A percentile compares a stretch with the other conserved stretches of the same genome.
These are phyloP conservation scores for Dendrostoma leiphaemia DNA, from an alignment of 2,329 filamentous ascomycete genomes.

Conservation along the genomic window DNA sequence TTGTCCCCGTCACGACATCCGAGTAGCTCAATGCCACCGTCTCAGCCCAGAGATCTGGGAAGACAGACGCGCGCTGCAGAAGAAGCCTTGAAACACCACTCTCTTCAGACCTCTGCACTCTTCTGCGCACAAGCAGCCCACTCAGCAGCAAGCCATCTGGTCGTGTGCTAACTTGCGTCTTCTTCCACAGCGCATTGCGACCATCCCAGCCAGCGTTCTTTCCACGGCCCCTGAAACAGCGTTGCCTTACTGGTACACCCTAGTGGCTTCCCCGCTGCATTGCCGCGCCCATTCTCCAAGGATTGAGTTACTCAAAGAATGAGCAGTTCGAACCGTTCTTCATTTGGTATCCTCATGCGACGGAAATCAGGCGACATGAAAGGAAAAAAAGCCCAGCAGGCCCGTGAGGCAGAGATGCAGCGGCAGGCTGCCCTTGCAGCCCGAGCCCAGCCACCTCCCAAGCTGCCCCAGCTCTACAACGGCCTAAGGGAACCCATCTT, in stretches of 20 bases:
- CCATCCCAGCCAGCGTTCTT: background rate
- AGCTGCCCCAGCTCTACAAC: conserved; percentile 52
- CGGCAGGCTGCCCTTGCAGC: conserved; percentile 43
- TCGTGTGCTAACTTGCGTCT: no score
- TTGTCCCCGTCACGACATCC: no score
- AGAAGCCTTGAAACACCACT: no score
- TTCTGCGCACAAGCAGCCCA: no score
- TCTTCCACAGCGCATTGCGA: background rate
- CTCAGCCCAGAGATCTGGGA: no score
- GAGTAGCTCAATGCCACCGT: no score
- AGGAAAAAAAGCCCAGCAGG: conserved; percentile 58
- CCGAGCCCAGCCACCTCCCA: conserved; percentile 47
- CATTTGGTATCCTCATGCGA: conserved; percentile 60
- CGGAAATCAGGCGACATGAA: conserved; percentile 67
- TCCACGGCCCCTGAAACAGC: background rate
- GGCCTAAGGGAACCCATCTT: conserved; percentile 23
- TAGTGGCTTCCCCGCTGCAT: conserved; percentile 21
- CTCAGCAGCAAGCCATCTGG: background rate
- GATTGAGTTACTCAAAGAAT: conserved; percentile 23
- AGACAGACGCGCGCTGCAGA: no score
- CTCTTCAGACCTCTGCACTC: no score
- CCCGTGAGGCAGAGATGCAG: conserved; percentile 50
- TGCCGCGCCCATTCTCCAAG: conserved; percentile 24
- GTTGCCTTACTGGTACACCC: background rate
- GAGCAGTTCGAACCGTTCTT: conserved; percentile 40